These are phyloP conservation scores for Angophora floribunda DNA, from an alignment of 345 rosid species.

Conservation along the genomic window DNA sequence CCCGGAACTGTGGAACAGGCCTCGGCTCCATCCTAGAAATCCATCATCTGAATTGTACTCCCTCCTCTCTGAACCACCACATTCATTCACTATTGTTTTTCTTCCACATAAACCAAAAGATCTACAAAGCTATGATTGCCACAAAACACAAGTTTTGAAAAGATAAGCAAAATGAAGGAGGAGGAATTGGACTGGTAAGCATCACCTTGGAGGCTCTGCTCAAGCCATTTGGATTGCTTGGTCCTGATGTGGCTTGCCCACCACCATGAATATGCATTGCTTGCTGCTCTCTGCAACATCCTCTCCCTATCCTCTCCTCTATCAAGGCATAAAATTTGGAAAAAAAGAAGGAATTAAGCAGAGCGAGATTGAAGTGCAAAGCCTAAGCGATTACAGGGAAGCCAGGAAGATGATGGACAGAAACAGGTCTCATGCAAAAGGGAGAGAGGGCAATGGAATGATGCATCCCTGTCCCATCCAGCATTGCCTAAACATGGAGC, in stretches of 20 bases:
- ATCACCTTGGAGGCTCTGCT: conserved; percentile 41
- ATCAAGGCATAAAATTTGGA: background rate
- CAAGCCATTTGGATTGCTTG: conserved; percentile 45
- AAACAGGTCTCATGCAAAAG: background rate
- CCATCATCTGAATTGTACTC: background rate
- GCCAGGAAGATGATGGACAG: background rate
- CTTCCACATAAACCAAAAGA: background rate
- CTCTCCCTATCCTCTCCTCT: background rate
- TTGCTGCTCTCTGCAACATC: conserved; percentile 43
- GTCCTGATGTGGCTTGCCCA: conserved; percentile 52
- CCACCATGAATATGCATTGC: conserved; percentile 49
- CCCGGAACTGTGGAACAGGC: background rate
- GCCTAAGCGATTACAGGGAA: background rate
- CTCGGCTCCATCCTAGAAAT: background rate
- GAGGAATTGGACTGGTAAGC: background rate
- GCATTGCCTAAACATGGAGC: conserved; percentile 7
- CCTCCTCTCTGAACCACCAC: background rate
- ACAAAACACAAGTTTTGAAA: background rate
- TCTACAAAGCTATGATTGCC: background rate
- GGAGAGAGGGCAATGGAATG: background rate
- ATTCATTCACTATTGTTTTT: background rate
- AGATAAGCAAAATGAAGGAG: background rate
- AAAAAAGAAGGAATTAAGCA: background rate
- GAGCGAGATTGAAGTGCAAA: background rate
- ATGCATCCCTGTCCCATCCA: background rate